Percentiles rank a stretch among this genome's conserved stretches.
These are phyloP conservation scores for Mollisiaceae sp. DNA, from an alignment of 2,329 filamentous ascomycete species.

Conservation along the genomic window DNA sequence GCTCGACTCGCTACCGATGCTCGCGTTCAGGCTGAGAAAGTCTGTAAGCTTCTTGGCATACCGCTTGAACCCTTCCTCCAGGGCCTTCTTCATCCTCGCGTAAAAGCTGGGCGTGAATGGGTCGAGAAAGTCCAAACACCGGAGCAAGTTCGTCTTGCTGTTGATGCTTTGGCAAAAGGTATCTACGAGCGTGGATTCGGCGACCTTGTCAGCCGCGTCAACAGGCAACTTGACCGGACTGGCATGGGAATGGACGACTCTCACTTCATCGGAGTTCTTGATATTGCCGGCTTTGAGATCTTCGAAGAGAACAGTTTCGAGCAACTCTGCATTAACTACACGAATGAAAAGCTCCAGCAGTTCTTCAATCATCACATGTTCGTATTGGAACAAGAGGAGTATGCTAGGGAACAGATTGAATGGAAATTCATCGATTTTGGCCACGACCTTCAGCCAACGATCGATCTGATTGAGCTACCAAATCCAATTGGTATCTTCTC, in stretches of 20 bases:
- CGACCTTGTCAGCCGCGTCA: conserved; percentile 89
- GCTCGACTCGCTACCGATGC: conserved; percentile 80
- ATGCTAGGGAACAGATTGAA: conserved; percentile 95
- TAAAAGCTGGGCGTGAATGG: conserved; percentile 97
- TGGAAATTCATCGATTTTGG: conserved; percentile 99
- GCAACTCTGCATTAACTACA: conserved; percentile 99
- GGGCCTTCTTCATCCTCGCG: conserved; percentile 86
- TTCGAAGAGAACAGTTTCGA: conserved; percentile 99
- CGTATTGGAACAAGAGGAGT: conserved; percentile 97
- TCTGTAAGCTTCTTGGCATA: conserved; percentile 85
- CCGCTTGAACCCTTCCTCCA: conserved; percentile 84
- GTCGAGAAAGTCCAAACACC: conserved; percentile 98
- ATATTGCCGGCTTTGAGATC: conserved; percentile 99
- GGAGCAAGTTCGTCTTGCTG: conserved; percentile 87
- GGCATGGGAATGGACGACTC: conserved; percentile 85
- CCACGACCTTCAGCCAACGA: conserved; percentile 94
- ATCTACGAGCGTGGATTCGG: conserved; percentile 98
- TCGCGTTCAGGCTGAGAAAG: conserved; percentile 74
- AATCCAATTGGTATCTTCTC: conserved; percentile 99
- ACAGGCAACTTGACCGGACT: conserved; percentile 85
- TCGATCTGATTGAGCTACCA: conserved; percentile 92
- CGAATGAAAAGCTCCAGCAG: conserved; percentile 98
- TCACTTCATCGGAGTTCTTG: conserved; percentile 95
- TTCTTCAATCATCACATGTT: conserved; percentile 99
- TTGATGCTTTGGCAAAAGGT: conserved; percentile 93